Percentiles rank a stretch among this genome's conserved stretches.
Evolutionary conservation across 169 alveolate species (phyloP).

Genomic region (Plasmodium knowlesi): DNA sequence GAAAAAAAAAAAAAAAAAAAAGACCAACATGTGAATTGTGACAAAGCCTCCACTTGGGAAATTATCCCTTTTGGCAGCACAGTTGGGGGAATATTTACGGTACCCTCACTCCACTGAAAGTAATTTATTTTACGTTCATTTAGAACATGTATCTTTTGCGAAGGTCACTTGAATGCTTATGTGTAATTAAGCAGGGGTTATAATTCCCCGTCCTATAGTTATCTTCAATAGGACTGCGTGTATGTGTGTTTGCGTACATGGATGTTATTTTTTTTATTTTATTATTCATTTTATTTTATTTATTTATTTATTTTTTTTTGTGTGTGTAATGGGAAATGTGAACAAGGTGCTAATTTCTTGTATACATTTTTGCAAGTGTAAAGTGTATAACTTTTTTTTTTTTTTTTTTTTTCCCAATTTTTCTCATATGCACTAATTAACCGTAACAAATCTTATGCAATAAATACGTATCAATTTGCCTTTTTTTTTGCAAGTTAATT

Average conservation of each 20-base stretch:
- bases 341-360: background rate
- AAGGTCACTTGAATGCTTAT: background rate
- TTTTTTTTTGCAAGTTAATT: background rate
- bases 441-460: background rate
- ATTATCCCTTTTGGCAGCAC: background rate
- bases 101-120: background rate
- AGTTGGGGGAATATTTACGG: background rate
- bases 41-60: background rate
- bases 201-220: background rate
- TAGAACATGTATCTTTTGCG: background rate
- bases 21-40: background rate
- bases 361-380: background rate
- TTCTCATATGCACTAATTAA: background rate
- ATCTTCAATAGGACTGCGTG: background rate
- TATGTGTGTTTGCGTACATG: background rate
- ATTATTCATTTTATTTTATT: background rate
- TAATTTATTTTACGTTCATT: background rate
- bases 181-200: background rate
- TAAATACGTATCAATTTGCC: background rate
- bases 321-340: slow-evolving; percentile 6
- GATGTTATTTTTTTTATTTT: background rate
- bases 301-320: background rate
- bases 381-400: background rate
- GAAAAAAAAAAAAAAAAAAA: slow-evolving; percentile 1
- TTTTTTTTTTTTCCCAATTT: background rate